A percentile compares a stretch with the other conserved stretches of the same genome.
phyloP scores from a whole-genome alignment of 2,329 filamentous ascomycete genomes.

The Fusarium verticillioides region DNA sequence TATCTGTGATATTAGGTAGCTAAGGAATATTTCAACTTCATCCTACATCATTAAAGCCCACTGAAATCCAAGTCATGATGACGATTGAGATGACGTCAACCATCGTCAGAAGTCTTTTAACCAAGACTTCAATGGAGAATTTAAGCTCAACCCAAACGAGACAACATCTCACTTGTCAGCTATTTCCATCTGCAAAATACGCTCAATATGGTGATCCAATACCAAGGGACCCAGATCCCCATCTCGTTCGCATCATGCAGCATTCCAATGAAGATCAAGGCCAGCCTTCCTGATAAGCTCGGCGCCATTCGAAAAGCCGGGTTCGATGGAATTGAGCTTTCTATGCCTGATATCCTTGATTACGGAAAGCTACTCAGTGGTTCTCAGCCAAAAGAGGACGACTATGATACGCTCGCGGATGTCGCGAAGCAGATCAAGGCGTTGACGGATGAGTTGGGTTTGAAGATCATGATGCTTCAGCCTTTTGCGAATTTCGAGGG shows the following conservation, averaged over 20 bases:
- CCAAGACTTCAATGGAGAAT: not conserved
- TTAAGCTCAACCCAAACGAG: no score
- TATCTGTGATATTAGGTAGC: not conserved
- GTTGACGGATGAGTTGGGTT: slow-evolving; percentile 62
- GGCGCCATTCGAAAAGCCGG: slow-evolving; percentile 71
- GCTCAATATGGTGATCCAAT: slow-evolving; percentile 12
- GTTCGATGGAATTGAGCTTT: slow-evolving; percentile 77
- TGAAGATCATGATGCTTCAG: slow-evolving; percentile 77
- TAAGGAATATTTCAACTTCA: not conserved
- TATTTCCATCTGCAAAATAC: rapidly evolving
- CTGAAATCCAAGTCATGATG: not conserved
- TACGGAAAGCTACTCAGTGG: slow-evolving; percentile 66
- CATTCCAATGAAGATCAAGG: slow-evolving; percentile 57
- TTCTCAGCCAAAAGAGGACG: slow-evolving; percentile 62
- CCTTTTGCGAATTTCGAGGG: slow-evolving; percentile 83
- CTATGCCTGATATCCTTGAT: slow-evolving; percentile 76
- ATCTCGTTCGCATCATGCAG: slow-evolving; percentile 65
- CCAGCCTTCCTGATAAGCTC: slow-evolving; percentile 69
- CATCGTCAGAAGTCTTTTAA: not conserved
- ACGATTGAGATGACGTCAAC: slow-evolving; percentile 22
- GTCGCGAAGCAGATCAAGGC: slow-evolving; percentile 65
- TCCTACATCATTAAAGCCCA: not conserved
- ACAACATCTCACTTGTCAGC: rapidly evolving
- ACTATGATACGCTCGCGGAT: slow-evolving; percentile 68
- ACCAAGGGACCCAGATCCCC: not conserved